Evolutionary conservation across 2,329 filamentous ascomycete species (phyloP).

Genomic region (Tolypocladium amazonense): DNA sequence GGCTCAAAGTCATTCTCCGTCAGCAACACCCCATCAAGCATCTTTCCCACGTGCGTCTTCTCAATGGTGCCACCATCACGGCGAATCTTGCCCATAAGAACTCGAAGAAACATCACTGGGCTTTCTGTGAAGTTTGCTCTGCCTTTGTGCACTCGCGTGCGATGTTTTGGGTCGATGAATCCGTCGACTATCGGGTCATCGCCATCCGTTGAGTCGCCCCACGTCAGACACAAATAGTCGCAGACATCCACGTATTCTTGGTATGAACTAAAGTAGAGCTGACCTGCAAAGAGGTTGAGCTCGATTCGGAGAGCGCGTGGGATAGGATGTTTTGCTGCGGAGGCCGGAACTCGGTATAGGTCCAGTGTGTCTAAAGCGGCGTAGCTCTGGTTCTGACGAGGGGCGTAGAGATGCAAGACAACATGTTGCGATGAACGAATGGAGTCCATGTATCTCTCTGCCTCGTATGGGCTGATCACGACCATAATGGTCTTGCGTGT

Average conservation of each 20-base stretch:
- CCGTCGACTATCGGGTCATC: slow-evolving; percentile 13
- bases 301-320: slow-evolving; percentile 24
- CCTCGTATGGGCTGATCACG: slow-evolving; percentile 30
- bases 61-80: slow-evolving; percentile 24
- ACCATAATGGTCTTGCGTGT: background rate
- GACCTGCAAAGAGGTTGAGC: slow-evolving; percentile 58
- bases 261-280: slow-evolving; percentile 48
- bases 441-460: slow-evolving; percentile 32
- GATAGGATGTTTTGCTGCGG: background rate
- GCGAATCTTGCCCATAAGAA: slow-evolving; percentile 24
- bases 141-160: slow-evolving; percentile 3
- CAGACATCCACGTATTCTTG: slow-evolving; percentile 44
- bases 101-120: slow-evolving; percentile 25
- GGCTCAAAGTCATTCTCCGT: slow-evolving; percentile 9
- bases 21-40: slow-evolving; percentile 21
- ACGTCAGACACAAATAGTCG: slow-evolving; percentile 38
- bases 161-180: slow-evolving; percentile 17
- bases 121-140: slow-evolving; percentile 17
- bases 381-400: slow-evolving; percentile 18
- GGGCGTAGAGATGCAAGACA: slow-evolving; percentile 39
- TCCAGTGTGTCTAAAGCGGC: background rate
- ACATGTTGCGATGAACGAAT: slow-evolving; percentile 26
- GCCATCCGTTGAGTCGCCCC: slow-evolving; percentile 12
- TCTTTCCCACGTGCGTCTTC: slow-evolving; percentile 29
- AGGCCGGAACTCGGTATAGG: background rate